Base-by-base conservation (phyloP, 108 stramenopile species). In the Stephanodiscus triporus region DNA sequence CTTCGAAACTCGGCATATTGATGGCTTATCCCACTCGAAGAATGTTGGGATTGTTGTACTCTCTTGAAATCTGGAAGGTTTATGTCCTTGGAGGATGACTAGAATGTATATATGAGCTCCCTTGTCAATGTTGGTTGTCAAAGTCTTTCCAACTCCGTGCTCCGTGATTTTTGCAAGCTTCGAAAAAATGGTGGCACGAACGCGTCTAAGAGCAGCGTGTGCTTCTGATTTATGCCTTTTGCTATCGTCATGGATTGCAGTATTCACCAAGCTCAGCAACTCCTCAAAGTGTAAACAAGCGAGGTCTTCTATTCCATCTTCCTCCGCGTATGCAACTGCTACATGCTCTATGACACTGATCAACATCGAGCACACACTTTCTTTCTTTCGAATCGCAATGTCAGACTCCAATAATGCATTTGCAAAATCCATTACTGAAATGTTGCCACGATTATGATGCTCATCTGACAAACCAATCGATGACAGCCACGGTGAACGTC, bases 31-130 rank as follows among this genome's bases (percentile, higher is more conserved):
- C 91, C 92, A 93, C 56, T 91, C 94, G 43, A 91, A 66, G 75
- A 86, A 95, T 30, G 90, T 89, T 54, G 94, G 94, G 56, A 95
- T 77, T 24, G 92, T 83, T 40, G 92, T 95, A 50, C 92, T 93
- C 75, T 95, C 94, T 62, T 81, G 65, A 64, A 95, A 91, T 45
- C 92, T 76, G 20, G 60, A 58, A 17, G 90, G 86, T 63, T 90
- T 95, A 26, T 81, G 74, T 20, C 94, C 94, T n/a, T 75, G 75
- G 11, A 95, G 67, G 6, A 84, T 26, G 9, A 93, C 53, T 43
- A 87, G 72, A 5, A 95, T 84, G 72, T 86, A 95, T 20, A 57
- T 59, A 32, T 36, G 64, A 34, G 69, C 27, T 32, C 53, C 69
- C 40, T 26, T 56, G 0, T 37, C 59, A n/a, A 20, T 36, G 32